Conservation (phyloP, 208 protist genomes). For the Tritrichomonas foetus region DNA sequence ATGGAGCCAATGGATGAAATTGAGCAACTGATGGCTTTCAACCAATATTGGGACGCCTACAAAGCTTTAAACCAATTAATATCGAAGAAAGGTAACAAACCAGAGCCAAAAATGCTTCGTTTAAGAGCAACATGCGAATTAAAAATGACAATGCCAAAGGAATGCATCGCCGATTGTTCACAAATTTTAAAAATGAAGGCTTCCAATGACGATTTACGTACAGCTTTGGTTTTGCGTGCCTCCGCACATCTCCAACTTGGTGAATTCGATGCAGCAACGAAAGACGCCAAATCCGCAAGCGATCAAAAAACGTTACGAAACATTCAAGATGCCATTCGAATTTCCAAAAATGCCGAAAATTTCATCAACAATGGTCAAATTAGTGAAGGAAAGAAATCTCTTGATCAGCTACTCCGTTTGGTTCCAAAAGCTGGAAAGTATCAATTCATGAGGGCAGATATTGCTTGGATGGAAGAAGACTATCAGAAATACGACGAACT, state of each 20-base stretch:
- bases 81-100: background rate
- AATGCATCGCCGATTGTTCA: background rate
- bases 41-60: conserved; percentile 34
- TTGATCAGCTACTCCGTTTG: background rate
- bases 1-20: background rate
- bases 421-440: background rate
- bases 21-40: conserved; percentile 27
- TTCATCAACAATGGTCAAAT: background rate
- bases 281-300: background rate
- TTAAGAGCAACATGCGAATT: background rate
- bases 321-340: no score
- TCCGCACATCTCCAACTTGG: background rate
- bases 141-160: background rate
- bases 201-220: background rate
- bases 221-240: background rate
- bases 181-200: background rate
- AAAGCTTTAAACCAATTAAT: background rate
- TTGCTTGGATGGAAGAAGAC: background rate
- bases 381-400: background rate
- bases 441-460: background rate
- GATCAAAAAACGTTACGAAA: background rate
- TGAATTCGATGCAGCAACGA: background rate
- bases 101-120: background rate
- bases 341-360: background rate
- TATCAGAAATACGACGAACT: background rate